Evolutionary conservation across 306 rosid species (phyloP), one percentile per base, ranked within the genome.

Genomic region (Alnus rubra): DNA sequence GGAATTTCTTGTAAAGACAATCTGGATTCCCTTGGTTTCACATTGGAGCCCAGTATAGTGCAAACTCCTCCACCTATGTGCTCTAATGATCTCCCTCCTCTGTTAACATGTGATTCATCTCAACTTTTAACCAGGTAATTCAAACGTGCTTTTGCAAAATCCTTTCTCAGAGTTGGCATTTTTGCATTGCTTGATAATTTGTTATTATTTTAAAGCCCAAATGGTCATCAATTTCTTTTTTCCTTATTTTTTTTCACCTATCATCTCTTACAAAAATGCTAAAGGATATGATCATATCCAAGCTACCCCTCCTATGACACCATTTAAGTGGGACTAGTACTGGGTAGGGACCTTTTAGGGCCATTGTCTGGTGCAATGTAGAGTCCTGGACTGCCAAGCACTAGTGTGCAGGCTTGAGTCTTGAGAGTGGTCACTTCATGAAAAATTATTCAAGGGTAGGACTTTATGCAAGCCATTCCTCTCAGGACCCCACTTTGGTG

Each of bases 1-100:
- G 98, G 98, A 69, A 80, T 95, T 51, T 88, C 94, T 45, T 77
- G 87, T 82, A 87, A 95, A 85, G 94, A 92, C 82, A 91, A 88
- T 84, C 60, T 90, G 67, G 94, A 86, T 81, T 78, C 84, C 49
- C 89, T 95, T 4, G 90, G 90, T 79, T 95, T 95, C 81, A 78
- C 86, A 18, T 77, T 95, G 87, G 98, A 95, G 89, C 96, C 96
- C 48, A 86, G 64, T 78, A 84, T 84, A 23, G 69, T 82, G 76
- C 88, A 87, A 81, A 83, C 76, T 65, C 79, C 83, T 76, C 85
- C 88, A 23, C 77, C 84, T 79, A 73, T 62, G 42, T 87, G 85
- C 74, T 80, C 84, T 52, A 81, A 79, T 2, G 83, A 82, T 85
- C 88, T 82, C 71, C 85, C 84, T 82, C 87, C 86, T 85, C 81